Evolutionary conservation across 192 early-diverging fungal genomes (phyloP).

Genomic region (Rhizophagus prolifer): DNA sequence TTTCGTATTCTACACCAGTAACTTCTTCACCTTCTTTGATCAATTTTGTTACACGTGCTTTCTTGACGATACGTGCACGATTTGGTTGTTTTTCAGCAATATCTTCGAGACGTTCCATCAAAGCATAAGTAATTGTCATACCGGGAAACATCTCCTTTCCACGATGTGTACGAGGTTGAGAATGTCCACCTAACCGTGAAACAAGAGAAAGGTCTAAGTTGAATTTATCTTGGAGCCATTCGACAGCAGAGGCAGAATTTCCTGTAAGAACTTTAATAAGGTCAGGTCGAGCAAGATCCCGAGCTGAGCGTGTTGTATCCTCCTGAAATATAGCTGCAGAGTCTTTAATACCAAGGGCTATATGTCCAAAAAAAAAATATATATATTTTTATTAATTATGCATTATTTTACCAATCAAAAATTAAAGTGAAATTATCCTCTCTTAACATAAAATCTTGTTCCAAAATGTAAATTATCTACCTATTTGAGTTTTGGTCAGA

Average conservation of each 20-base stretch:
- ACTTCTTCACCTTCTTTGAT: constrained; percentile 64
- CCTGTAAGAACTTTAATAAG: constrained; percentile 85
- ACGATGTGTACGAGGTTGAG: constrained; percentile 92
- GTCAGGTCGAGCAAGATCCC: constrained; percentile 74
- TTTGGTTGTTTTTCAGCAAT: constrained; percentile 60
- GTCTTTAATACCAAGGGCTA: constrained; percentile 67
- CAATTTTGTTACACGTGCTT: constrained; percentile 77
- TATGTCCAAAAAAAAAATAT: neutral
- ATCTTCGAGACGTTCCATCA: constrained; percentile 82
- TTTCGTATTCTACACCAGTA: constrained; percentile 79
- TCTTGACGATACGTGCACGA: constrained; percentile 77
- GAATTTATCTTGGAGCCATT: constrained; percentile 93
- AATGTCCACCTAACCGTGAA: constrained; percentile 90
- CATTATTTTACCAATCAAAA: too few species aligned
- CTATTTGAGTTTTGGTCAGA: constrained; percentile 79
- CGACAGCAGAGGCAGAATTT: constrained; percentile 83
- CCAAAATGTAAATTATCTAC: constrained; percentile 24
- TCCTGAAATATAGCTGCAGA: constrained; percentile 81
- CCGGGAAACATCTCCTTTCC: constrained; percentile 80
- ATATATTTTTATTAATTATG: neutral
- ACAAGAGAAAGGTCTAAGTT: constrained; percentile 84
- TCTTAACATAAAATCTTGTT: neutral
- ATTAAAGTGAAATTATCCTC: neutral
- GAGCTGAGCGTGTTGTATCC: constrained; percentile 85
- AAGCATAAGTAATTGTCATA: constrained; percentile 93